These are phyloP conservation scores for Zarea fungicola DNA, from an alignment of 2,329 filamentous ascomycete species.

Conservation along the genomic window DNA sequence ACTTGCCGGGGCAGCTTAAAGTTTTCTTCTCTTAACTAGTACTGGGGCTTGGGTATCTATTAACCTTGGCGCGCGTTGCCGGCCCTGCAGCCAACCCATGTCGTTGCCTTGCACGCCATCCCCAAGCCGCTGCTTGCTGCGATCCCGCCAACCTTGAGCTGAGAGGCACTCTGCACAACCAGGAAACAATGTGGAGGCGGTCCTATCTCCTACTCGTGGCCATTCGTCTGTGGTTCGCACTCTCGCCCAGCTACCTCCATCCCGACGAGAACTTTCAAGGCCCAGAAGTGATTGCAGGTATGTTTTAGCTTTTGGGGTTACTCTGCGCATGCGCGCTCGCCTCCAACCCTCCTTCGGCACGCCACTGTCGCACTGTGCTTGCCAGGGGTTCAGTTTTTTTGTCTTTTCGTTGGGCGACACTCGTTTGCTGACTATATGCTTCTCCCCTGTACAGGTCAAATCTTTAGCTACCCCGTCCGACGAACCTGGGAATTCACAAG, in stretches of 20 bases:
- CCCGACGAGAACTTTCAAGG: constrained; percentile 99
- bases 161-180: constrained; percentile 13
- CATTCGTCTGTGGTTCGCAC: constrained; percentile 86
- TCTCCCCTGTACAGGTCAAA: constrained; percentile 64
- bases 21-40: not conserved
- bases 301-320: constrained; percentile 26
- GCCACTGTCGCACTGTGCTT: not conserved
- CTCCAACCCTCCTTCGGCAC: not conserved
- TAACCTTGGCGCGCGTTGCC: constrained; percentile 8
- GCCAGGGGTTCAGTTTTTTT: not conserved
- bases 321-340: not conserved
- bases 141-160: constrained; percentile 11
- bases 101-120: constrained; percentile 16
- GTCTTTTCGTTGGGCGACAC: not conserved
- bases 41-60: constrained; percentile 1
- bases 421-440: not conserved
- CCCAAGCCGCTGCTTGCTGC: constrained; percentile 20
- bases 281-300: constrained; percentile 94
- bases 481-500: constrained; percentile 96
- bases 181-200: constrained; percentile 74
- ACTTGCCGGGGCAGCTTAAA: not conserved
- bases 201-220: constrained; percentile 79
- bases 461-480: constrained; percentile 86
- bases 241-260: constrained; percentile 93
- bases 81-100: constrained; percentile 11